These are phyloP conservation scores for Ochromonadaceae sp. DNA, from an alignment of 352 stramenopile species.

Conservation along the genomic window DNA sequence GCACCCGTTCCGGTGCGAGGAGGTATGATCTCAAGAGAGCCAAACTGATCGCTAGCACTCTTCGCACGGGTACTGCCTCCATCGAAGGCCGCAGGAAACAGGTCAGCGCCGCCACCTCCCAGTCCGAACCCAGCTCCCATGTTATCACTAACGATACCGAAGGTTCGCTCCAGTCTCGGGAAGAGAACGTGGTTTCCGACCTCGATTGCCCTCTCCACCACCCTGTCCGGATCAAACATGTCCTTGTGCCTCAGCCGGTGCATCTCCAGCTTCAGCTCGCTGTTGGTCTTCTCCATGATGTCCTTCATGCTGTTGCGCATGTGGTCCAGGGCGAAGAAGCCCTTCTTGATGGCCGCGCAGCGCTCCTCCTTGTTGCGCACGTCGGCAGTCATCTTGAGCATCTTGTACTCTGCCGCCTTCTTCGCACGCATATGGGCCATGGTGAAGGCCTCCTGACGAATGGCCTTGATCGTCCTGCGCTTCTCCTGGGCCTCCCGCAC, in stretches of 20 bases:
- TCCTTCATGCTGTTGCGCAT: conserved; percentile 15
- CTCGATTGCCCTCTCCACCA: background rate
- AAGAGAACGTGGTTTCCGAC: conserved; percentile 9
- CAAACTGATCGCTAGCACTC: too few species aligned
- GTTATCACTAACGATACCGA: too few species aligned
- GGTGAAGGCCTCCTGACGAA: background rate
- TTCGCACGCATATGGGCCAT: background rate
- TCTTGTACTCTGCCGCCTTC: background rate
- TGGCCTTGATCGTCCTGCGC: background rate
- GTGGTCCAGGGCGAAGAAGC: background rate
- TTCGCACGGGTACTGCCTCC: too few species aligned
- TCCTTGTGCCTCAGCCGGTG: background rate
- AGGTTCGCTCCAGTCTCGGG: too few species aligned
- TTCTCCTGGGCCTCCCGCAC: background rate
- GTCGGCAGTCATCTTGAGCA: background rate
- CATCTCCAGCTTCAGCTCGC: conserved; percentile 7
- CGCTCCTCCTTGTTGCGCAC: conserved; percentile 12
- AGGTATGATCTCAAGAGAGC: too few species aligned
- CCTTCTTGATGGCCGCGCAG: background rate
- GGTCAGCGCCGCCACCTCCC: too few species aligned
- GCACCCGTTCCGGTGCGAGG: too few species aligned
- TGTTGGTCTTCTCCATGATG: conserved; percentile 13
- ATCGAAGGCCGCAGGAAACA: too few species aligned
- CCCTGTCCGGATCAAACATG: background rate
- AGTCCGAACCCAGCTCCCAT: too few species aligned